Conservation (phyloP, 2,329 filamentous ascomycete species). For the Cladosporium sp. region DNA sequence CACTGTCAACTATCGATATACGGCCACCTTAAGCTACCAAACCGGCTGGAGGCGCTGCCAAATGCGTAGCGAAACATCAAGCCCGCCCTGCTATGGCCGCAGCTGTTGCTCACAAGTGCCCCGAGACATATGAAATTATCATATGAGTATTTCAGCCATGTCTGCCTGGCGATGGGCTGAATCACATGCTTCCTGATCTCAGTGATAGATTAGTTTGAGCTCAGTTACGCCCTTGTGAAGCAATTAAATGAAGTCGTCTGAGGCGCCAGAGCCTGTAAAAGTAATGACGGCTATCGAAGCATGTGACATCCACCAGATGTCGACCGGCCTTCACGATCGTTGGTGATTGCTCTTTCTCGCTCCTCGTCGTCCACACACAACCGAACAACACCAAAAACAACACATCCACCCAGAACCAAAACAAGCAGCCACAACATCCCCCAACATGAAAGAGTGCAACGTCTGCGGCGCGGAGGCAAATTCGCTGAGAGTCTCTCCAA, state of each 20-base stretch:
- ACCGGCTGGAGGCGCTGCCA: background rate
- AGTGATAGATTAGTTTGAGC: background rate
- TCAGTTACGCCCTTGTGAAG: background rate
- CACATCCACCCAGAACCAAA: background rate
- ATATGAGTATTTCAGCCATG: background rate
- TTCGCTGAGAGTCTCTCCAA: conserved; percentile 15
- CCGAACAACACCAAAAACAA: background rate
- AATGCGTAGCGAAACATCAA: background rate
- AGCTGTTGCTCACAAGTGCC: background rate
- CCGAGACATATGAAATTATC: background rate
- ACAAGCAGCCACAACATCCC: background rate
- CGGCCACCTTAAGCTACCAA: background rate
- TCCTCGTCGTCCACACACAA: background rate
- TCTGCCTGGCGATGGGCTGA: background rate
- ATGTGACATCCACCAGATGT: background rate
- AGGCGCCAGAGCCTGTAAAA: background rate
- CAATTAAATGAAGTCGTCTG: background rate
- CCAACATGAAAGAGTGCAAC: conserved; percentile 17
- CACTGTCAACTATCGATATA: background rate
- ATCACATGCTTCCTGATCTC: background rate
- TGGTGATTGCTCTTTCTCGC: background rate
- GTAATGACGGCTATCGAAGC: background rate
- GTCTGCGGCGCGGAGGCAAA: conserved; percentile 18
- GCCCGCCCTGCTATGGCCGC: background rate
- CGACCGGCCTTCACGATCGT: background rate